phyloP scores from a whole-genome alignment of 2,329 filamentous ascomycete species.

The Colletotrichum sp. region DNA sequence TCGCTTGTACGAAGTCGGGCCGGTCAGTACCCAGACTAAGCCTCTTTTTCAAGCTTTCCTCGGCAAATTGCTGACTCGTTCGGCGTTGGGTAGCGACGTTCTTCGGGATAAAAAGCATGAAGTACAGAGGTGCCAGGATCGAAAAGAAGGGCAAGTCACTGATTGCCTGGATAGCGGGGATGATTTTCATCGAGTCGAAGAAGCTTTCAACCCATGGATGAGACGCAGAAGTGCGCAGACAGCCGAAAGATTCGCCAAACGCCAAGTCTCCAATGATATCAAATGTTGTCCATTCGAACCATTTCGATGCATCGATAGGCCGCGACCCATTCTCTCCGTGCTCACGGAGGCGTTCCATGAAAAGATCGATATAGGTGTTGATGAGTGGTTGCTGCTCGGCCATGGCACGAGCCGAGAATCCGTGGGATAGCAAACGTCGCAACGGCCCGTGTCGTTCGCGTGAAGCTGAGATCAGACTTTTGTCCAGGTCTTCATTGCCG shows the following conservation, averaged over 20 bases:
- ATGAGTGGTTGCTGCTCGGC: conserved; percentile 33
- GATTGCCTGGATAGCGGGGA: background rate
- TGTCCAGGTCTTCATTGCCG: background rate
- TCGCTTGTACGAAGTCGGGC: conserved; percentile 16
- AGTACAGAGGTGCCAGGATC: background rate
- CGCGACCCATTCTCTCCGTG: background rate
- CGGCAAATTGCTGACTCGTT: background rate
- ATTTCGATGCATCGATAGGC: background rate
- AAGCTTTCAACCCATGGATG: conserved; percentile 30
- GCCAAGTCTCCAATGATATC: conserved; percentile 33
- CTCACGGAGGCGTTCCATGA: conserved; percentile 34
- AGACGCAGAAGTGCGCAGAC: conserved; percentile 24
- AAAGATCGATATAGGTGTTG: conserved; percentile 26
- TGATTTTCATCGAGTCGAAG: conserved; percentile 13
- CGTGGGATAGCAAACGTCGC: conserved; percentile 27
- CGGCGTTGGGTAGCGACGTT: background rate
- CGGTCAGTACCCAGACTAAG: background rate
- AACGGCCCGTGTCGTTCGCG: conserved; percentile 22
- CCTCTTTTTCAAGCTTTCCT: background rate
- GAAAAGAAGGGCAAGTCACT: background rate
- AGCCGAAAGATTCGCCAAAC: conserved; percentile 32
- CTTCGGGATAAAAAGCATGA: background rate
- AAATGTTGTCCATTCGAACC: conserved; percentile 28
- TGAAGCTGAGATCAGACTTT: background rate
- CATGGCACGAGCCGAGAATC: conserved; percentile 33